Evolutionary conservation across 768 basidiomycete species (phyloP).

Genomic region (Favolaschia claudopus): DNA sequence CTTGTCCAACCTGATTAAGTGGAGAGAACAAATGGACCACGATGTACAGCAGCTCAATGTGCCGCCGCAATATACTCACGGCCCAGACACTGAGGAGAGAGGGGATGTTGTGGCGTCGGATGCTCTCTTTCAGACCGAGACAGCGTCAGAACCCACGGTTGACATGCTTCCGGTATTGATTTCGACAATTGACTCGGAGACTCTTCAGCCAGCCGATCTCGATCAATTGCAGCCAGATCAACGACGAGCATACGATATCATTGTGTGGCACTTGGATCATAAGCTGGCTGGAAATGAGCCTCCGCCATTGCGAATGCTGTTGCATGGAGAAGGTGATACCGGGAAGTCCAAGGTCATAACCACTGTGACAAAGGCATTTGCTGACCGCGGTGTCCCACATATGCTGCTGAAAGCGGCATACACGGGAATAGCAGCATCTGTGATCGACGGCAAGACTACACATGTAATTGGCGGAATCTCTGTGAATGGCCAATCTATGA

Average conservation of each 20-base stretch:
- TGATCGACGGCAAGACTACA: conserved; percentile 42
- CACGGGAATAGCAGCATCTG: conserved; percentile 44
- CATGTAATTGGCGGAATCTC: conserved; percentile 34
- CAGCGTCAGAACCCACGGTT: background rate
- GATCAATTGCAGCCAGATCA: conserved; percentile 33
- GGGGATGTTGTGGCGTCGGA: background rate
- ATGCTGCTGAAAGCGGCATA: conserved; percentile 39
- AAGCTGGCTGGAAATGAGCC: conserved; percentile 27
- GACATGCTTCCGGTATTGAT: background rate
- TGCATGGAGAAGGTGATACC: conserved; percentile 42
- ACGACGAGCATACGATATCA: conserved; percentile 39
- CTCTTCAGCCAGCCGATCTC: background rate
- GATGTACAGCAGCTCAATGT: background rate
- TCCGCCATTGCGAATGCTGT: conserved; percentile 40
- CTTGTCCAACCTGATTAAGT: background rate
- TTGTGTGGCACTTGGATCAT: conserved; percentile 36
- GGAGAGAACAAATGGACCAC: background rate
- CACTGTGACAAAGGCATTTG: conserved; percentile 37
- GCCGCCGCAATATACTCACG: background rate
- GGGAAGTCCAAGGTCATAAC: conserved; percentile 47
- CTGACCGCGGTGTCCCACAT: background rate
- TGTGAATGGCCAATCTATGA: background rate
- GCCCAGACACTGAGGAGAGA: background rate
- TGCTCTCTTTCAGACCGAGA: background rate
- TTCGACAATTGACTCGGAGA: background rate